Evolutionary conservation across 106 monocot species (phyloP).

Genomic region (Dendrobium huoshanense): DNA sequence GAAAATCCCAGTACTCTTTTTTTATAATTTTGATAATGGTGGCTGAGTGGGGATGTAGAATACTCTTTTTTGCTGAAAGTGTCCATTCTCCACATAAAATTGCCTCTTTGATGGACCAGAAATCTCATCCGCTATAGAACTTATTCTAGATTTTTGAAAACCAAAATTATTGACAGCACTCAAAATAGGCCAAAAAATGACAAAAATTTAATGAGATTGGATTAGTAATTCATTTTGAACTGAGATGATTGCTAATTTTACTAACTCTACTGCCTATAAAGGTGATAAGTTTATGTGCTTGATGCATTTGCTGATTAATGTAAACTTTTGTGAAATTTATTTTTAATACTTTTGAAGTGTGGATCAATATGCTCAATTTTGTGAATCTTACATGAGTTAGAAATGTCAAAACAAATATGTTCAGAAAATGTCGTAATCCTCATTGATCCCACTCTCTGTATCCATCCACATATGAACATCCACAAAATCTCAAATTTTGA

Average conservation of each 20-base stretch:
- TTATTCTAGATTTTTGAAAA: neutral
- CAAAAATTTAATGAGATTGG: neutral
- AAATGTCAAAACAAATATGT: neutral
- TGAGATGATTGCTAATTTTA: neutral
- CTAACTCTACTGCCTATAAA: neutral
- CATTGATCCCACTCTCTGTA: neutral
- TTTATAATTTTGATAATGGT: too few relatives aligned
- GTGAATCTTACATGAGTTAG: neutral
- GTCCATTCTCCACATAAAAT: too few relatives aligned
- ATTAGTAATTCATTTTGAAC: neutral
- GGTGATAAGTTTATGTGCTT: neutral
- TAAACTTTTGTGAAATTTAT: neutral
- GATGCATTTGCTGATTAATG: neutral
- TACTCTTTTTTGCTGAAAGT: too few relatives aligned
- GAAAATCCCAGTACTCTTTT: too few relatives aligned
- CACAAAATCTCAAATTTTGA: neutral
- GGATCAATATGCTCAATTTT: neutral
- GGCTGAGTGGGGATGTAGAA: too few relatives aligned
- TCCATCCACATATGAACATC: neutral
- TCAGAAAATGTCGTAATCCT: neutral
- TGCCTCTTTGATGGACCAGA: too few relatives aligned
- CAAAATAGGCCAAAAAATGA: neutral
- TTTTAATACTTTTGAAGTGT: neutral
- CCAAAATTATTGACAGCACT: neutral
- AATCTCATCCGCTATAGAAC: too few relatives aligned